These are phyloP conservation scores for Saturnispora sanitii DNA, from an alignment of 805 yeast species.

Conservation along the genomic window DNA sequence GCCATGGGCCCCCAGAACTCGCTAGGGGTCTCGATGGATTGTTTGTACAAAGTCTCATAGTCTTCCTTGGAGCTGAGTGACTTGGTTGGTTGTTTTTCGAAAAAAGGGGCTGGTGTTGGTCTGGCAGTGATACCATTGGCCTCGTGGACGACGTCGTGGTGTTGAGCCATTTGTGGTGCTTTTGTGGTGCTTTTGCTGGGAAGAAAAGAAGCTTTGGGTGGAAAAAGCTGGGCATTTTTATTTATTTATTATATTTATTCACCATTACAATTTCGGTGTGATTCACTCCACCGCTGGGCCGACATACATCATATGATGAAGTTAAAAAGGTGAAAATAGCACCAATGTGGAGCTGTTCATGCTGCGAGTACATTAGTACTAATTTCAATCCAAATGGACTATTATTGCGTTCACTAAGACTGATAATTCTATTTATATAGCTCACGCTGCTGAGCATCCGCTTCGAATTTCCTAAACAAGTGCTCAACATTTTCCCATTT, in stretches of 20 bases:
- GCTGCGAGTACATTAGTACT: too few species aligned
- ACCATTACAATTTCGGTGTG: background rate
- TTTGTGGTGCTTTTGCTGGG: background rate
- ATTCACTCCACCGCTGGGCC: background rate
- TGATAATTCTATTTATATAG: too few species aligned
- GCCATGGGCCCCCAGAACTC: conserved; percentile 75
- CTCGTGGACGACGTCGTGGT: conserved; percentile 48
- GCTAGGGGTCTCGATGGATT: conserved; percentile 73
- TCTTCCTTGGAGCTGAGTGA: conserved; percentile 57
- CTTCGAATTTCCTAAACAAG: background rate
- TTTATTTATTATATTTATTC: too few species aligned
- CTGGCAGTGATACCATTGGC: conserved; percentile 42
- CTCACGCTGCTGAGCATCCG: background rate
- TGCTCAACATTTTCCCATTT: background rate
- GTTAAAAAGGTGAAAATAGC: too few species aligned
- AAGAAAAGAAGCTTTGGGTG: background rate
- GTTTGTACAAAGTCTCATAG: conserved; percentile 57
- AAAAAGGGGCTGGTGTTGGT: conserved; percentile 47
- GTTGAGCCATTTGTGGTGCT: conserved; percentile 7
- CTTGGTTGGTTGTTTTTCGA: conserved; percentile 46
- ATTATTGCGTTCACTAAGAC: too few species aligned
- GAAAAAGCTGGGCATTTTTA: background rate
- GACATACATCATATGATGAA: too few species aligned
- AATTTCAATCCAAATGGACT: too few species aligned
- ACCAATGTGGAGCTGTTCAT: too few species aligned